phyloP scores from a whole-genome alignment of 257 asterid species.

The Solanum phureja region DNA sequence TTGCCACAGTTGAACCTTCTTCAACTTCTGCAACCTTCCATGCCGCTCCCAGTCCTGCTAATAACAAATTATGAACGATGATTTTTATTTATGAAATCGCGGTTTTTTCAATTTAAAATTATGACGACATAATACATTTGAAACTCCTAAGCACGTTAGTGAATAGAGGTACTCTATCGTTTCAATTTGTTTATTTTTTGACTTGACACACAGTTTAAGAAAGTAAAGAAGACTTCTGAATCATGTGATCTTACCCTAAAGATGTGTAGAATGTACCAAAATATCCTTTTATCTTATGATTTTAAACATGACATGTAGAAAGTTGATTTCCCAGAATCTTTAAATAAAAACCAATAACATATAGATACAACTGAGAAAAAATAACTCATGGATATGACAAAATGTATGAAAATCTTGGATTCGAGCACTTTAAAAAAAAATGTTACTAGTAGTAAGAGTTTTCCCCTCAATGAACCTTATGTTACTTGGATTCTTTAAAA shows the following conservation, averaged over 20 bases:
- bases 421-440: not conserved
- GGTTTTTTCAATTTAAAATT: not conserved
- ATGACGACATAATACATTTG: not conserved
- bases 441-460: not conserved
- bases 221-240: too few species aligned
- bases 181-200: not conserved
- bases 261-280: not conserved
- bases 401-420: not conserved
- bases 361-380: not conserved
- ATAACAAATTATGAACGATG: not conserved
- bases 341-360: not conserved
- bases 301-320: too few species aligned
- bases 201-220: not conserved
- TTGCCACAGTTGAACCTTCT: conserved; percentile 30
- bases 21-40: conserved; percentile 27
- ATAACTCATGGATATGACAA: not conserved
- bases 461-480: not conserved
- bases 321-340: not conserved
- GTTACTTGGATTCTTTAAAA: not conserved
- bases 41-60: conserved; percentile 33
- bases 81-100: not conserved
- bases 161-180: not conserved
- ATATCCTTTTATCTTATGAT: not conserved
- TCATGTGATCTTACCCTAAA: not conserved
- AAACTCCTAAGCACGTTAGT: not conserved